These are phyloP conservation scores for Solanum chmielewskii DNA, from an alignment of 257 asterid genomes.

Conservation along the genomic window DNA sequence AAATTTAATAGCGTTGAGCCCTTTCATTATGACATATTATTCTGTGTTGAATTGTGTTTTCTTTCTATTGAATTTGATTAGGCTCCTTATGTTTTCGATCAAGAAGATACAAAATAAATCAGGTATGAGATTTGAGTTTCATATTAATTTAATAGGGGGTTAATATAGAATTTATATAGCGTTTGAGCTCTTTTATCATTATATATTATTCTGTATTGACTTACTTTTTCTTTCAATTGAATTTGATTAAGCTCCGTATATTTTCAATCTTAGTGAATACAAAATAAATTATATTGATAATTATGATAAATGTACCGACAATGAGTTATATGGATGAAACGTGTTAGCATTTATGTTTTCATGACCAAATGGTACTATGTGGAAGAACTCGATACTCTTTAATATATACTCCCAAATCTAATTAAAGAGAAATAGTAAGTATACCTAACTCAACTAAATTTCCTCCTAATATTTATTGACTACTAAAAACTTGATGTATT, in stretches of 20 bases:
- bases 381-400: background rate
- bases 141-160: background rate
- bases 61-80: background rate
- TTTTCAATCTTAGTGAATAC: background rate
- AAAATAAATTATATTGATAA: background rate
- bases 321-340: background rate
- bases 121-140: background rate
- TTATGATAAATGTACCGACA: background rate
- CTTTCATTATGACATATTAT: background rate
- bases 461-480: background rate
- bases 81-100: background rate
- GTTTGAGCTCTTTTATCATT: too few species aligned
- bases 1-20: too few species aligned
- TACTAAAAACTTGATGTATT: background rate
- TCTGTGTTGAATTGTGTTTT: background rate
- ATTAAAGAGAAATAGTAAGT: background rate
- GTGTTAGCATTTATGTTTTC: background rate
- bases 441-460: background rate
- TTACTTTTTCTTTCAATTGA: background rate
- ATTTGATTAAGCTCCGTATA: background rate
- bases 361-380: background rate
- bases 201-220: background rate
- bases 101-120: background rate
- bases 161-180: too few species aligned
- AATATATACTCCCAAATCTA: background rate